Evolutionary conservation across 768 basidiomycete genomes (phyloP), one percentile per base, ranked within the genome.

Genomic region (Scleroderma citrinum): DNA sequence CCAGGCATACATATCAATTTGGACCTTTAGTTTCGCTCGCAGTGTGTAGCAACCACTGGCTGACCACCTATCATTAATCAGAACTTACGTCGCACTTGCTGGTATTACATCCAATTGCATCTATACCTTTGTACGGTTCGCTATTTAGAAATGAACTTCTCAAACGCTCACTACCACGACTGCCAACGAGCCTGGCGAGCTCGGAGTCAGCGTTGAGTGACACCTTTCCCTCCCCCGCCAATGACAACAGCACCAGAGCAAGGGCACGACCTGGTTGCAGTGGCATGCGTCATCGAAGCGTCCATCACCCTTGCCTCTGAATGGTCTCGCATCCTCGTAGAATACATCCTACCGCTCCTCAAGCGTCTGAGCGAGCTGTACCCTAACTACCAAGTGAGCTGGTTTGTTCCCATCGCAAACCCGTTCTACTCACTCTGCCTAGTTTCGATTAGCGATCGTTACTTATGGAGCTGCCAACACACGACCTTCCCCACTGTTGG

Each of bases 401-500:
- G 38, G 16, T 40, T 8, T 20, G 21, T 42, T 23, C 26, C 29
- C 16, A 16, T 45, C 21, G 13, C 6, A 50, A 23, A 19, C 1
- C 31, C n/a, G 7, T 37, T 52, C 49, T 26, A 48, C 47, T 42
- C 3, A 7, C 26, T 14, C 17, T 21, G 19, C 24, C 39, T 52
- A 75, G 72, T 61, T 70, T 52, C 60, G 73, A 26, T 48, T 82
- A 10, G 85, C 72, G 7, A 72, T 84, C 48, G 72, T 88, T 20
- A 76, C 76, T 7, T 88, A 88, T 69, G 85, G 75, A 5, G 69
- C 76, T 10, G 71, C 78, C n/a, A 76, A 82, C 53, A 76, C 75
- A 1, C 55, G 63, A 3, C 83, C 82, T 0, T 69, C 66, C 0
- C 82, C 85, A 2, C 58, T 87, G 16, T 59, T 86, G 13, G 70